Conservation (phyloP, 768 basidiomycete genomes). For the Xerocomellus chrysenteron region DNA sequence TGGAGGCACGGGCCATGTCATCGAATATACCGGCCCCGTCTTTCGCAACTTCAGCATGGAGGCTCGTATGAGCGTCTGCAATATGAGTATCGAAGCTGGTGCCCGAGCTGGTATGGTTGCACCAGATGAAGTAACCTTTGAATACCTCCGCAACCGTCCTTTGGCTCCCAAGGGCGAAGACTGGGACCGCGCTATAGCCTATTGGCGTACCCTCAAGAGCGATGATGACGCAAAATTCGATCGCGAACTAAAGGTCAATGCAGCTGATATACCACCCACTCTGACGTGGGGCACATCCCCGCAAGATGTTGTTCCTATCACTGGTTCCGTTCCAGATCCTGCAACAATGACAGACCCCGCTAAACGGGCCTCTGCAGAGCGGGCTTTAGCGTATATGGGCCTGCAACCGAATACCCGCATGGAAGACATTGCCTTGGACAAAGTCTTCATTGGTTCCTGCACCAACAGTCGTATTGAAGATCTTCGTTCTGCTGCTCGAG, state of each 20-base stretch:
- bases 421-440: conserved; percentile 79
- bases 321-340: conserved; percentile 78
- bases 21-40: conserved; percentile 89
- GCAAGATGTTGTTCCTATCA: conserved; percentile 84
- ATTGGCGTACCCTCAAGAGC: conserved; percentile 78
- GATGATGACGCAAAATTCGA: conserved; percentile 87
- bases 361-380: conserved; percentile 67
- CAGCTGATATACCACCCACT: conserved; percentile 85
- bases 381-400: conserved; percentile 86
- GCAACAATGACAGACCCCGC: conserved; percentile 58
- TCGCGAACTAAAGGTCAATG: conserved; percentile 73
- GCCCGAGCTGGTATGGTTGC: conserved; percentile 93
- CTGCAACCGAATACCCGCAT: conserved; percentile 74
- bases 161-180: conserved; percentile 80
- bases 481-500: conserved; percentile 75
- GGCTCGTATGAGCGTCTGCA: conserved; percentile 87
- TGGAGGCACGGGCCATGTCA: conserved; percentile 87
- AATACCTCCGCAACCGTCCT: conserved; percentile 78
- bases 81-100: conserved; percentile 95
- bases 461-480: conserved; percentile 95
- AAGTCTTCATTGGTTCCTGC: conserved; percentile 93
- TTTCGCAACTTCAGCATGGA: conserved; percentile 87
- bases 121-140: conserved; percentile 84
- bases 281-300: conserved; percentile 94
- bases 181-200: conserved; percentile 83